A percentile compares a stretch with the other conserved stretches of the same genome.
Evolutionary conservation across 1,284 basidiomycete species (phyloP).

Genomic region (Ceratobasidium sp.): DNA sequence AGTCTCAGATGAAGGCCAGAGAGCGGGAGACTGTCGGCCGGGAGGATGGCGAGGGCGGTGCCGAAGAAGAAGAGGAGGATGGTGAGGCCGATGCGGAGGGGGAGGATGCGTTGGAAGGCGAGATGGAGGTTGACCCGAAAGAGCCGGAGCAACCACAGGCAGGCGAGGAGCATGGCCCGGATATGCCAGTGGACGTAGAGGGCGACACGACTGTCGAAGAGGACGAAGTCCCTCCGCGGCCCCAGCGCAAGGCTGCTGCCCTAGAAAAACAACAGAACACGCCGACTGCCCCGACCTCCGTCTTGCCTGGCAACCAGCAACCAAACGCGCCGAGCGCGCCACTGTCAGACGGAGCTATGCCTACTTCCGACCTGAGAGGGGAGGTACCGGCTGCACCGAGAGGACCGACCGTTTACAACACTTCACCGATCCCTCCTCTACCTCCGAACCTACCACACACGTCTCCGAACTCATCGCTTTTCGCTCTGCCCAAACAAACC

Average conservation of each 20-base stretch:
- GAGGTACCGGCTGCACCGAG: too few relatives aligned
- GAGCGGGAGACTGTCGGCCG: slow-evolving; percentile 12
- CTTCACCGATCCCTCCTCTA: not conserved
- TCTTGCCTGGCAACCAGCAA: not conserved
- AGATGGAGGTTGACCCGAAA: not conserved
- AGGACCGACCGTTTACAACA: too few relatives aligned
- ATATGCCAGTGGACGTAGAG: not conserved
- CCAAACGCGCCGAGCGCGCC: not conserved
- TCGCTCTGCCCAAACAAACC: not conserved
- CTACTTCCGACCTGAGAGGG: too few relatives aligned
- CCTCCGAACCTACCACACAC: not conserved
- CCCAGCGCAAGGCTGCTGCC: not conserved
- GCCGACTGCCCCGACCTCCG: not conserved
- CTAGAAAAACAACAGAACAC: not conserved
- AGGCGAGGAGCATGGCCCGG: not conserved
- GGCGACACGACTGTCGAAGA: slow-evolving; percentile 33
- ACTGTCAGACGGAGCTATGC: not conserved
- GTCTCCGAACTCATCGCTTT: not conserved
- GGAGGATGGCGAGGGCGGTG: not conserved
- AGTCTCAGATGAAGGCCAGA: slow-evolving; percentile 22
- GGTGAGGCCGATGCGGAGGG: not conserved
- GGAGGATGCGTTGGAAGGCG: not conserved
- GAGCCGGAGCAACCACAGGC: not conserved
- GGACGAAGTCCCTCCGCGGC: slow-evolving; percentile 3
- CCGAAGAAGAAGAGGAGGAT: not conserved